A percentile compares a stretch with the other conserved stretches of the same genome.
These are phyloP conservation scores for Babesia sp. DNA, from an alignment of 169 alveolate genomes.

Conservation along the genomic window DNA sequence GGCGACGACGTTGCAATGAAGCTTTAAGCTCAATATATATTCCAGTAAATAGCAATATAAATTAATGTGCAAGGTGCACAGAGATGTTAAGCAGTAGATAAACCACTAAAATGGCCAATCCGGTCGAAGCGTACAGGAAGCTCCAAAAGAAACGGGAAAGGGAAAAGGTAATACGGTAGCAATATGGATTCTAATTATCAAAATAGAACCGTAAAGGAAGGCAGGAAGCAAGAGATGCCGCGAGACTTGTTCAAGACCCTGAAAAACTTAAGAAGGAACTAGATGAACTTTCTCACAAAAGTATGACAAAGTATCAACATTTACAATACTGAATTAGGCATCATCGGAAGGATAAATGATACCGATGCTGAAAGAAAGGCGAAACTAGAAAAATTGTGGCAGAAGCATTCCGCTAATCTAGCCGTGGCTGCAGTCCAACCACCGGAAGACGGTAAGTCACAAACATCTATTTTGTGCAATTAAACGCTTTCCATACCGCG, in stretches of 20 bases:
- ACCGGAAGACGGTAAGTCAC: not conserved
- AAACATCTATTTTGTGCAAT: not conserved
- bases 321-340: constrained; percentile 14
- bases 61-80: no score
- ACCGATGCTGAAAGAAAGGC: constrained; percentile 49
- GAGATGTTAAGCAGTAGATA: no score
- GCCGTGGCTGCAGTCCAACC: not conserved
- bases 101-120: constrained; percentile 63
- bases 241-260: constrained; percentile 59
- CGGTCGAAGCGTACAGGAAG: constrained; percentile 58
- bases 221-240: constrained; percentile 46
- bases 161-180: constrained; percentile 48
- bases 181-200: not conserved
- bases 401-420: constrained; percentile 1
- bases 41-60: not conserved
- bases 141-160: constrained; percentile 61
- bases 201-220: constrained; percentile 31
- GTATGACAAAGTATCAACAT: not conserved
- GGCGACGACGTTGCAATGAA: no score
- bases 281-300: constrained; percentile 61
- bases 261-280: constrained; percentile 65
- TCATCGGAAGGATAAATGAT: constrained; percentile 58
- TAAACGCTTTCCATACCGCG: not conserved
- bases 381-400: constrained; percentile 56
- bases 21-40: no score